These are phyloP conservation scores for Flaveria trinervia DNA, from an alignment of 129 eudicot species.

Conservation along the genomic window DNA sequence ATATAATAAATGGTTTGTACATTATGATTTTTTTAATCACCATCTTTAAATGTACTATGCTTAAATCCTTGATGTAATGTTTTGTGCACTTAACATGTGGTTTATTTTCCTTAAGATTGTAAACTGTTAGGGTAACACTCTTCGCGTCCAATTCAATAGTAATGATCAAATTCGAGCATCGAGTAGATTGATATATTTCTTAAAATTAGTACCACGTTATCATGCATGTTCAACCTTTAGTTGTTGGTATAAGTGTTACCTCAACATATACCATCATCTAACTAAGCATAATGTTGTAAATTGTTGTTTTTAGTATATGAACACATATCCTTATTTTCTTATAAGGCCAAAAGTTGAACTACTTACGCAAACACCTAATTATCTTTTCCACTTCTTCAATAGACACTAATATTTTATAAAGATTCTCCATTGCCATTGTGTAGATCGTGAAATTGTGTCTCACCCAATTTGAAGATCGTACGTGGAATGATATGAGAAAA, in stretches of 20 bases:
- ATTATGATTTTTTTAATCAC: too few relatives aligned
- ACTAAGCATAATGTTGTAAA: not conserved
- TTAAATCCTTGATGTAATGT: not conserved
- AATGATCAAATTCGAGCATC: too few relatives aligned
- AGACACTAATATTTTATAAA: slow-evolving; percentile 3
- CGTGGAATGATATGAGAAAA: slow-evolving; percentile 17
- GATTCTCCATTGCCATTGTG: slow-evolving; percentile 7
- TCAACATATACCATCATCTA: not conserved
- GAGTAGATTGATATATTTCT: too few relatives aligned
- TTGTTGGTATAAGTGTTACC: not conserved
- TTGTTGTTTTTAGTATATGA: not conserved
- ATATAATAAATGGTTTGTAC: too few relatives aligned
- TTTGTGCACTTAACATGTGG: too few relatives aligned
- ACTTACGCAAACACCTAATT: not conserved
- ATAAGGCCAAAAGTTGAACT: not conserved
- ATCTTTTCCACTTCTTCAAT: slow-evolving; percentile 8
- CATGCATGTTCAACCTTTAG: not conserved
- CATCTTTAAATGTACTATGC: too few relatives aligned
- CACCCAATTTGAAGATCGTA: not conserved
- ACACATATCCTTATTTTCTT: not conserved
- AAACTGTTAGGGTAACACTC: too few relatives aligned
- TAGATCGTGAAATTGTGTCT: not conserved
- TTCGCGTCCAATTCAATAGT: too few relatives aligned
- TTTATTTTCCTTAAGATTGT: too few relatives aligned
- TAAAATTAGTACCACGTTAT: too few relatives aligned